Base-by-base conservation (phyloP, 805 yeast species). In the Saccharomycopsis babjevae region DNA sequence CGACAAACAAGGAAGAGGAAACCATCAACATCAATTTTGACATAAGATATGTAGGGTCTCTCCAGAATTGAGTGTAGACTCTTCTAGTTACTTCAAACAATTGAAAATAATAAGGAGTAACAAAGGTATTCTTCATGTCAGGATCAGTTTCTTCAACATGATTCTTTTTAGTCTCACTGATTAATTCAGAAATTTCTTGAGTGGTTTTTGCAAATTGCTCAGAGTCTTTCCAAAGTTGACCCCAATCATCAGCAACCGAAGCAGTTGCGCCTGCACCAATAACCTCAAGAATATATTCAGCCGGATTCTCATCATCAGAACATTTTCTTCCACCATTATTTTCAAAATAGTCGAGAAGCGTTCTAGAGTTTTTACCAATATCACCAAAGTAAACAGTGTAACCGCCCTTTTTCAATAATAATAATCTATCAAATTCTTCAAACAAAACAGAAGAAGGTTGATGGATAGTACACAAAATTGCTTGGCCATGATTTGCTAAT, bases 231-330 rank as follows among this genome's bases (percentile, higher is more conserved):
- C 93, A 87, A 5, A 79, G 76, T 18, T 81, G 79, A 68, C 76
- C 75, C 88, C 89, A 87, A 70, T 87, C 84, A 50, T 73, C 76
- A 16, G 73, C 71, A 5, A 76, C 79, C 40, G 71, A 64, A 1
- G 86, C 83, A 43, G 87, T 84, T 2, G 89, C 88, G 66, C 90
- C 91, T n/a, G 89, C 89, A 50, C 90, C 89, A 70, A 87, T 84
- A n/a, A 80, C 81, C 64, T 84, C 86, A 63, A 86, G 74, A 68
- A 86, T 80, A 72, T 85, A 86, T 70, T 85, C 91, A n/a, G 91
- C 91, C 1, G 91, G 90, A 64, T 86, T 86, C 57, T 83, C 89
- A 20, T 66, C 66, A 30, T 71, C 71, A 2, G 71, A 73, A 73
- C 91, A 86, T 58, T 78, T 77, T 66, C 85, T 79, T 16, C 88